Evolutionary conservation across 768 basidiomycete genomes (phyloP).

Genomic region (Dentipellis fragilis): DNA sequence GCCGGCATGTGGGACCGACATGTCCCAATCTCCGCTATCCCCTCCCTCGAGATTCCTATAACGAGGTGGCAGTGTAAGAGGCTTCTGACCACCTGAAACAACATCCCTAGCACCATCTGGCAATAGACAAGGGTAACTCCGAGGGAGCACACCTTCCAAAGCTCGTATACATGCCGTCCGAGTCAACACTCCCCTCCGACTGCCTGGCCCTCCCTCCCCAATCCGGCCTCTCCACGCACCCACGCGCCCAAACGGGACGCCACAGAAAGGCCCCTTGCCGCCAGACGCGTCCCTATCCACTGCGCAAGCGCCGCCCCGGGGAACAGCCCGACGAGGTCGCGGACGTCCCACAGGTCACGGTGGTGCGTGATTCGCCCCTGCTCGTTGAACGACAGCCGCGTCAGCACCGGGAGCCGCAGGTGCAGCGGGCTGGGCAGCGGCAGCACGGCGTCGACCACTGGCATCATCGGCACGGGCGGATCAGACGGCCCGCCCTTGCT

Average conservation of each 20-base stretch:
- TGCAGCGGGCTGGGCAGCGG: slow-evolving; percentile 39
- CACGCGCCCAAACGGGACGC: slow-evolving; percentile 1
- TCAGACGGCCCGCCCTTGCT: slow-evolving; percentile 2
- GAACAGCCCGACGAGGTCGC: slow-evolving; percentile 64
- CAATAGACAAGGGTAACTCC: background rate
- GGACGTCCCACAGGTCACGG: slow-evolving; percentile 73
- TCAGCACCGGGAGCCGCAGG: slow-evolving; percentile 60
- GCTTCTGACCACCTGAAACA: background rate
- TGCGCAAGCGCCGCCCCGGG: slow-evolving; percentile 59
- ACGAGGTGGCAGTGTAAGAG: background rate
- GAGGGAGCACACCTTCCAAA: background rate
- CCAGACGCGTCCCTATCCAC: slow-evolving; percentile 58
- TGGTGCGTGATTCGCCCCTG: slow-evolving; percentile 74
- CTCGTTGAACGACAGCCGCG: slow-evolving; percentile 71
- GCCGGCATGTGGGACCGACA: background rate
- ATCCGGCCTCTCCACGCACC: too few relatives aligned
- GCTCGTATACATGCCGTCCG: background rate
- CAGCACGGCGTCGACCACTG: slow-evolving; percentile 52
- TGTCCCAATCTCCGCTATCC: background rate
- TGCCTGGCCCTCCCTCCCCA: too few relatives aligned
- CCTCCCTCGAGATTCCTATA: background rate
- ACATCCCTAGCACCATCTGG: slow-evolving; percentile 1
- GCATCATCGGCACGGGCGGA: slow-evolving; percentile 36
- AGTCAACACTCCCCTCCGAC: slow-evolving; percentile 7
- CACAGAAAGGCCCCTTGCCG: slow-evolving; percentile 31